Base-by-base conservation (phyloP, 306 rosid species). In the Psophocarpus tetragonolobus region DNA sequence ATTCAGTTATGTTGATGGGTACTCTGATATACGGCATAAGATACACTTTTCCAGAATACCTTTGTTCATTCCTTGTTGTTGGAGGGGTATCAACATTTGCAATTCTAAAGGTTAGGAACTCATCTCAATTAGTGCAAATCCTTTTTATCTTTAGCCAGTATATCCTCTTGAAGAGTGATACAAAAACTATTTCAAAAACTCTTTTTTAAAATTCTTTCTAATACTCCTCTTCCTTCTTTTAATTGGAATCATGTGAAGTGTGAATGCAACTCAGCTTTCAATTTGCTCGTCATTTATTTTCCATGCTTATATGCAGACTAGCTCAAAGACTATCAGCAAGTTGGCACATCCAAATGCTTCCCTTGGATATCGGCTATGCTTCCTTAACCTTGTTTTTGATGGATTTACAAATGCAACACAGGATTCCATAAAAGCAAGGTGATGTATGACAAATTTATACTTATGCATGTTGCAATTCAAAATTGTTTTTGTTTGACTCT, bases 381-480 rank as follows among this genome's bases (percentile, higher is more conserved):
- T 89, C 83, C 84, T 95, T 32, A 95, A 95, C 87, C 97, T 95
- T 68, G 92, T 95, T 42, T 95, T 95, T 88, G 98, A 95, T 82
- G 98, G 98, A 79, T 95, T 95, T 84, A 95, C 98, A 39, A 95
- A 95, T 87, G 98, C 98, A 38, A 95, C 98, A 81, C 98, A 95
- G 84, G 98, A 95, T 92, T 95, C 98, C 73, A 85, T 92, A 84
- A 84, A 73, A 35, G 67, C 84, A 77, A 88, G 96, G 97, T 92
- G 73, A 47, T 17, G 41, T 9, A 63, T 35, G 45, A 54, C 33
- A 68, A 27, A 29, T 6, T 6, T 50, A 61, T 75, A n/a, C 29
- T 41, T 73, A 20, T 73, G 57, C 41, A 3, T 24, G 20, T 65
- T 1, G 38, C 20, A 10, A 41, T 29, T 54, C 47, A 29, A 76